Base-by-base conservation (phyloP, 2,329 filamentous ascomycete species). In the Ceratocystis diversiconidia region DNA sequence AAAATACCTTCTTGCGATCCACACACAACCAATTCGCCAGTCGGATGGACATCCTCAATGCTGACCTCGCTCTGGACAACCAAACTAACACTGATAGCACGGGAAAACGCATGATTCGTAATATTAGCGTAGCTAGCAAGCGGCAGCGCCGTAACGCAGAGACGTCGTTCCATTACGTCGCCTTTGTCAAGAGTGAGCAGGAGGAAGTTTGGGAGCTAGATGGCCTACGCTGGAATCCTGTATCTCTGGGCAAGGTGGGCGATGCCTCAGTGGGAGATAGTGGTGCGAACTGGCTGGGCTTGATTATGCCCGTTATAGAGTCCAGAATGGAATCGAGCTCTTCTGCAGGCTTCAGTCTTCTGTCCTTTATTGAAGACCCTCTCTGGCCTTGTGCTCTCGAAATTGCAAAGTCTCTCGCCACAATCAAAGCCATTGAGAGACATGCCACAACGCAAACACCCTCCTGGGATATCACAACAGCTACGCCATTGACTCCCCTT, bases 11-110 rank as follows among this genome's bases (percentile, higher is more conserved):
- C 73, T 86, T 97, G 63, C 88, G 91, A 69, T 80, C 79, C 36
- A 85, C 89, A 41, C 94, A 97, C 74, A 97, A 97, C 73, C 91
- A 89, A 0, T 95, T 95, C 71, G 88, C 90, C 19, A 73, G 88
- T 32, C 87, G 88, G 66, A 85, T 88, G 73, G 90, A 96, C 71
- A 84, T 91, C 66, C 77, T 92, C 8, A 84, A 85, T 68, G 83
- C 84, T 30, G 88, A 95, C 70, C 75, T 92, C 8, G 78, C 79
- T 43, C 77, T 90, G 2, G 76, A 83, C 61, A 84, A 84, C 66
- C 80, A 85, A 66, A 80, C 79, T 30, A 74, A 76, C 50, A 36
- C 43, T 25, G 65, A 67, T 12, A 22, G n/a, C 36, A 32, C 57
- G 72, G 10, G 74, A 70, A 46, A 71, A 69, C 69, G 68, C 70